Base-by-base conservation (phyloP, 1,284 basidiomycete genomes). In the Ganoderma lucidum region DNA sequence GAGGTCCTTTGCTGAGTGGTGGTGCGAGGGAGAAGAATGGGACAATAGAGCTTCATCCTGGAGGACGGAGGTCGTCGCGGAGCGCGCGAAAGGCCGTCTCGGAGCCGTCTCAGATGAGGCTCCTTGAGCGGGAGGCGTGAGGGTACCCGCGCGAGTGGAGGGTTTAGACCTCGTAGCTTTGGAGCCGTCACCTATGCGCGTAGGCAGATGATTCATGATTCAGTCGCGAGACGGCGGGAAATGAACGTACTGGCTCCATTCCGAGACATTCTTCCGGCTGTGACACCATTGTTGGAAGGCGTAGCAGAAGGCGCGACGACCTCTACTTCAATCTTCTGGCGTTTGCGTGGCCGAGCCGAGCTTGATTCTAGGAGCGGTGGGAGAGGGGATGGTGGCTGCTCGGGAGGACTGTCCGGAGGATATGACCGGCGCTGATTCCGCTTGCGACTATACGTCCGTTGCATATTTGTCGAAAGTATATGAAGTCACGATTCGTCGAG, bases 1-100 rank as follows among this genome's bases (percentile, higher is more conserved):
- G 12, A 83, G 72, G 61, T 82, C 78, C 63, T 78, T 81, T 0
- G 78, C 71, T 8, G 75, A 62, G 28, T 74, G 77, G 28, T 74
- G 77, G 30, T 78, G 73, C 19, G 76, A 75, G 28, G 73, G 44
- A 35, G 41, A 28, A 28, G 59, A 30, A 28, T 23, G 59, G 14
- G 59, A 28, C 9, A 73, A 71, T 17, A 14, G 66, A 12, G 68
- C 67, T 30, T 56, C 65, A 15, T 71, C 63, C 2, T 71, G 59
- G 6, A 63, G 64, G 17, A 68, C 71, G 48, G 68, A 70, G 8
- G 67, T 56, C 4, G 73, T 76, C 14, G 65, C 63, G 1, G 74
- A 72, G 39, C 73, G 75, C n/a, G 64, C 63, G 15, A 77, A 62
- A 14, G 70, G 66, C 23, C 28, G 64, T 3, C 63, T 67, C 17